Base-by-base conservation (phyloP, 2,329 filamentous ascomycete species). In the Atkinsonella hypoxylon region DNA sequence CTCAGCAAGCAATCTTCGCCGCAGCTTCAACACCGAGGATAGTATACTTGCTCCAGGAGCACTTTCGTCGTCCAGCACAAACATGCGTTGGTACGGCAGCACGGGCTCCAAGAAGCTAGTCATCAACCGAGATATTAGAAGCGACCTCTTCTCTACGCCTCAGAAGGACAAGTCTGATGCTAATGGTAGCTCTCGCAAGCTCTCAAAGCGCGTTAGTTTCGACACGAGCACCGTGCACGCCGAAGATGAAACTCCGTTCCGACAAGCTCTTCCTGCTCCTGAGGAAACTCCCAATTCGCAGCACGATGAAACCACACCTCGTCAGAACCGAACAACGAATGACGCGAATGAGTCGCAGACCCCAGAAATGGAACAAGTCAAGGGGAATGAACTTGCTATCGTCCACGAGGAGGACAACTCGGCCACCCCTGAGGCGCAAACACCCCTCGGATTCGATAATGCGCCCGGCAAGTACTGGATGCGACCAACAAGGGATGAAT, bases 131-230 rank as follows among this genome's bases (percentile, higher is more conserved):
- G 85, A 84, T 57, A 76, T 98, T 63, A 80, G 87, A 49, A 89
- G 78, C 52, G 85, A 88, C 59, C 72, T 83, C 15, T 85, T 84
- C 62, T 76, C 75, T 2, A 79, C 79, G 1, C 79, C 80, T 0
- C 75, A 70, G 49, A 81, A 76, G 61, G 74, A 77, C 36, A 76
- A 72, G 58, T 60, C 66, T 15, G 55, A 61, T 2, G 58, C 63
- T 18, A 75, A 75, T 13, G 54, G 56, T 59, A 67, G 42, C 52
- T 71, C 55, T 32, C 71, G 76, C 48, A 82, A 82, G 60, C 68
- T 87, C 40, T 83, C 84, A 56, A 96, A 95, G 73, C 83, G 86
- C 49, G 93, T 98, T 48, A 96, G 89, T 70, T 98, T 97, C 60
- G 89, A 95, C 62, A 82, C 83, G 4, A 78, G 77, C 59, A 76